Conservation (phyloP, 169 alveolate genomes). For the Plasmodium adleri region DNA sequence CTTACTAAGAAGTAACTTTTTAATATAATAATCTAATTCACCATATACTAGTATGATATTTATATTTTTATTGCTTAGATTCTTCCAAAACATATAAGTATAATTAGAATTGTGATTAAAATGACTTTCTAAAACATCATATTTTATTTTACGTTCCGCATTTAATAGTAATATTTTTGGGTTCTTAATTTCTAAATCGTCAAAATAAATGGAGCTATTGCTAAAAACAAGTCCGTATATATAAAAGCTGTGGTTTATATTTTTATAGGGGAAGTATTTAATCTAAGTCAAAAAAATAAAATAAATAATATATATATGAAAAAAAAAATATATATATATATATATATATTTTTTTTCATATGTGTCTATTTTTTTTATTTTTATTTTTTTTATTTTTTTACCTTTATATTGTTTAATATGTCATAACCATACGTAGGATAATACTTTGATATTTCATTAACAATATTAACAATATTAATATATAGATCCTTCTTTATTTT, state of each 20-base stretch:
- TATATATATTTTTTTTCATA: background rate
- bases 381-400: background rate
- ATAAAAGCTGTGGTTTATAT: slow-evolving; percentile 40
- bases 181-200: slow-evolving; percentile 63
- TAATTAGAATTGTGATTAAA: slow-evolving; percentile 37
- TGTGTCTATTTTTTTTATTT: background rate
- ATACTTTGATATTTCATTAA: slow-evolving; percentile 62
- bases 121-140: slow-evolving; percentile 24
- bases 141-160: slow-evolving; percentile 17
- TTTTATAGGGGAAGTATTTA: slow-evolving; percentile 66
- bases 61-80: slow-evolving; percentile 25
- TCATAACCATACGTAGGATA: slow-evolving; percentile 57
- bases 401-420: slow-evolving; percentile 52
- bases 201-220: slow-evolving; percentile 60
- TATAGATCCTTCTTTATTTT: slow-evolving; percentile 35
- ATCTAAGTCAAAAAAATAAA: slow-evolving; percentile 10
- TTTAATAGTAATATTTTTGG: slow-evolving; percentile 60
- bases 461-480: slow-evolving; percentile 25
- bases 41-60: slow-evolving; percentile 62
- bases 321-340: background rate
- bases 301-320: background rate
- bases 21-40: slow-evolving; percentile 39
- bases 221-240: slow-evolving; percentile 64
- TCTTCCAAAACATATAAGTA: slow-evolving; percentile 36
- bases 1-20: slow-evolving; percentile 54